Percentiles rank a stretch among this genome's conserved stretches.
These are phyloP conservation scores for Eleusine indica DNA, from an alignment of 176 grass and related monocot species.

Conservation along the genomic window DNA sequence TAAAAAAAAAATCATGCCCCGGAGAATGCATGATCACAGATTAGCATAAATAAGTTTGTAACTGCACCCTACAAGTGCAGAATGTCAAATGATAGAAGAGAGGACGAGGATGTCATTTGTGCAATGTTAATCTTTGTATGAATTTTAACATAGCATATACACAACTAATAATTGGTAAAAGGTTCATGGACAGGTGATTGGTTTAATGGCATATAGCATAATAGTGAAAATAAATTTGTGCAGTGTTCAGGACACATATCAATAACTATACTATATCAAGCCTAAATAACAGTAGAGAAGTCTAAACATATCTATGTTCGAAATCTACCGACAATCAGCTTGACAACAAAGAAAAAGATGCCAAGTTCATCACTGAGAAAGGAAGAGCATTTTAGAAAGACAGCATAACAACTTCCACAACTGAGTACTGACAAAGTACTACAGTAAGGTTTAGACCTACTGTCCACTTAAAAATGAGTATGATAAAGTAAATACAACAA, in stretches of 20 bases:
- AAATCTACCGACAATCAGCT: background rate
- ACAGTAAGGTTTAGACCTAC: constrained; percentile 1
- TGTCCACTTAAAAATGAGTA: constrained; percentile 29
- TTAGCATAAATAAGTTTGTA: background rate
- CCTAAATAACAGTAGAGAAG: constrained; percentile 14
- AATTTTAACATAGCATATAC: background rate
- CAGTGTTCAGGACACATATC: background rate
- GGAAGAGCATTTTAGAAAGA: constrained; percentile 14
- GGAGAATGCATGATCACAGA: constrained; percentile 26
- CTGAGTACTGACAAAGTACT: constrained; percentile 18
- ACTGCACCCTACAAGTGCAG: constrained; percentile 3
- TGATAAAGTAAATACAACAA: background rate
- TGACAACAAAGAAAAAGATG: background rate
- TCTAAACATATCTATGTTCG: constrained; percentile 12
- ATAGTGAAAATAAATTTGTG: constrained; percentile 17
- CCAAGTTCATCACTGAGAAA: background rate
- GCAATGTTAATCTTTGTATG: background rate
- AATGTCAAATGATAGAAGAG: background rate
- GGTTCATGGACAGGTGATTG: constrained; percentile 19
- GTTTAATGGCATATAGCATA: background rate
- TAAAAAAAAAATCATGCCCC: background rate
- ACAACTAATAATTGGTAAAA: constrained; percentile 12
- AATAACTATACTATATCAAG: constrained; percentile 9
- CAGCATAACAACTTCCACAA: background rate
- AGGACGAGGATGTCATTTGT: background rate